Evolutionary conservation across 2,329 filamentous ascomycete species (phyloP), one percentile per base, ranked within the genome.

Genomic region (Aspergillus sp.): DNA sequence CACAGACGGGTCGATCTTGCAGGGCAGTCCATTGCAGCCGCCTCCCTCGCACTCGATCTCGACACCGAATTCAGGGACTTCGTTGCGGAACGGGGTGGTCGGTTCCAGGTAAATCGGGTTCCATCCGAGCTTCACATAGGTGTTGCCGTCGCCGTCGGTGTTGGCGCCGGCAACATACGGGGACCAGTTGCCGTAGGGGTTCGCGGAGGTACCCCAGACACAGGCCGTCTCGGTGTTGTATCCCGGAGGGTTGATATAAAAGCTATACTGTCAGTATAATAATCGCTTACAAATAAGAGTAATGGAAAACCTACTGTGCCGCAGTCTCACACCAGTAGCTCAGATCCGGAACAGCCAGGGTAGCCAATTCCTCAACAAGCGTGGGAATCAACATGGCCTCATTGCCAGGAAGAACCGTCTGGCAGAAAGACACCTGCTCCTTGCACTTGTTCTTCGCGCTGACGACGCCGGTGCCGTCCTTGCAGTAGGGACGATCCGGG

Each of bases 341-440:
- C 17, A 82, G 77, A 59, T 82, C 88, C 8, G 91, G 91, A 38
- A 93, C 89, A 53, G 91, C 89, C 57, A 94, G 80, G 30, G 82
- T 83, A n/a, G 81, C 80, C 23, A 70, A 75, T 63, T 80, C 78
- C 21, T 80, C 70, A 50, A 92, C 87, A 63, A 87, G 76, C n/a
- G 89, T 93, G 15, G 90, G 89, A 69, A 92, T 92, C 67, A 92
- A 81, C 90, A 93, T 93, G 62, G 88, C 88, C 78, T 93, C 90
- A 69, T 91, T 89, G 53, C 90, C 90, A 17, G 90, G 90, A 62
- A 92, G 77, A 13, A 92, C 88, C 4, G 90, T 93, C 77, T 93
- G 90, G 76, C 90, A 93, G 77, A 90, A 91, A 2, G 90, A 86
- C 57, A 92, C 84, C 13, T 82, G 71, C 38, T 85, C 56, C 19